phyloP scores from a whole-genome alignment of 169 alveolate genomes.

The Theileria equi region DNA sequence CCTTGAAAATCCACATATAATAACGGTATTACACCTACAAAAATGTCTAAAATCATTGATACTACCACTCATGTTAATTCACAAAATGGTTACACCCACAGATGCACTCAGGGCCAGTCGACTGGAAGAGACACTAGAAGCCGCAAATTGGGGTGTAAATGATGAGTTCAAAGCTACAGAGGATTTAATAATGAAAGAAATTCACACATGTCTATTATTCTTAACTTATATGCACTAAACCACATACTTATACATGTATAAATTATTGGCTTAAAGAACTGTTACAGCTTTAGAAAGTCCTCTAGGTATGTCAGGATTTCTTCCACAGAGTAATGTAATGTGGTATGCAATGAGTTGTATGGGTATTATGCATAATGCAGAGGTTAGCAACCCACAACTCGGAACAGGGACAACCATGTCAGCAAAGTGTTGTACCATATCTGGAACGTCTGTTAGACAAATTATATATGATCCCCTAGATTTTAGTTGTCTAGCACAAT shows the following conservation, averaged over 20 bases:
- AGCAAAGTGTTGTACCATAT: conserved; percentile 73
- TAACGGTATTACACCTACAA: conserved; percentile 8
- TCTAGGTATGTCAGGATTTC: conserved; percentile 84
- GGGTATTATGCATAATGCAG: conserved; percentile 81
- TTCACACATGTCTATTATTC: conserved; percentile 11
- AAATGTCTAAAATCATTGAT: conserved; percentile 40
- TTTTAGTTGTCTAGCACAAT: conserved; percentile 89
- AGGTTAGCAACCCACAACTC: conserved; percentile 78
- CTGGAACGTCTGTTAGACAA: conserved; percentile 85
- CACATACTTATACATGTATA: neutral
- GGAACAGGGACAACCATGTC: conserved; percentile 80
- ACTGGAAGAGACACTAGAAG: conserved; percentile 53
- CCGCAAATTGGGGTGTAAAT: conserved; percentile 43
- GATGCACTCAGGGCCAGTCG: conserved; percentile 46
- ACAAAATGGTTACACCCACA: conserved; percentile 20
- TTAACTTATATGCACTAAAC: too few species aligned
- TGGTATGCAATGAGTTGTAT: conserved; percentile 83
- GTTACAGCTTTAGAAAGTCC: conserved; percentile 85
- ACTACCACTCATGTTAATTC: conserved; percentile 27
- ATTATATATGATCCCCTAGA: conserved; percentile 91
- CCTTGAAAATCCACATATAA: neutral
- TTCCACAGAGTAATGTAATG: conserved; percentile 67
- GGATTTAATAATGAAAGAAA: neutral
- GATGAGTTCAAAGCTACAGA: conserved; percentile 20
- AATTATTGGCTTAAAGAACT: conserved; percentile 29